Evolutionary conservation across 805 yeast genomes (phyloP).

Genomic region (Saturnispora serradocipensis): DNA sequence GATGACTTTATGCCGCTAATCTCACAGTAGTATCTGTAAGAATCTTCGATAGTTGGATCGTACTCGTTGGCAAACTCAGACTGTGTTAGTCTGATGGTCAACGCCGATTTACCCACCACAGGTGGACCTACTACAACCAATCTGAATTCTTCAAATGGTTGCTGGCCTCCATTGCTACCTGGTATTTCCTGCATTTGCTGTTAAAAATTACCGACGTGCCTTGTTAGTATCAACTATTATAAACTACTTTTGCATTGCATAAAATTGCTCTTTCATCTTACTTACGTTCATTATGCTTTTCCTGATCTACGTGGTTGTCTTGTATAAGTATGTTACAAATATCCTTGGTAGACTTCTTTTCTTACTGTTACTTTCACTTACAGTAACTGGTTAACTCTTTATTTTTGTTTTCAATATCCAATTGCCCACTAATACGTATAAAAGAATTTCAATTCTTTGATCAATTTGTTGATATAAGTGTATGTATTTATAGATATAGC

Average conservation of each 20-base stretch:
- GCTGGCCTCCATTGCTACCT: neutral
- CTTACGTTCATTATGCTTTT: neutral
- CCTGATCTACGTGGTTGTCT: neutral
- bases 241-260: neutral
- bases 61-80: constrained; percentile 94
- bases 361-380: neutral
- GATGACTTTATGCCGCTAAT: constrained; percentile 72
- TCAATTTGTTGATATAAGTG: neutral
- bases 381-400: no score
- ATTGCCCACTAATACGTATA: no score
- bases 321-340: no score
- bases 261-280: neutral
- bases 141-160: constrained; percentile 55
- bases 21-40: constrained; percentile 78
- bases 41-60: constrained; percentile 95
- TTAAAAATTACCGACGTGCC: neutral
- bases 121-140: constrained; percentile 97
- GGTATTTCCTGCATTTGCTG: neutral
- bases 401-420: neutral
- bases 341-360: no score
- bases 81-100: constrained; percentile 91
- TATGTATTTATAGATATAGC: neutral
- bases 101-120: constrained; percentile 96
- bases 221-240: constrained; percentile 1
- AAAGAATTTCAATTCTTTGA: neutral